These are phyloP conservation scores for Sporothrix globosa DNA, from an alignment of 2,329 filamentous ascomycete genomes.

Conservation along the genomic window DNA sequence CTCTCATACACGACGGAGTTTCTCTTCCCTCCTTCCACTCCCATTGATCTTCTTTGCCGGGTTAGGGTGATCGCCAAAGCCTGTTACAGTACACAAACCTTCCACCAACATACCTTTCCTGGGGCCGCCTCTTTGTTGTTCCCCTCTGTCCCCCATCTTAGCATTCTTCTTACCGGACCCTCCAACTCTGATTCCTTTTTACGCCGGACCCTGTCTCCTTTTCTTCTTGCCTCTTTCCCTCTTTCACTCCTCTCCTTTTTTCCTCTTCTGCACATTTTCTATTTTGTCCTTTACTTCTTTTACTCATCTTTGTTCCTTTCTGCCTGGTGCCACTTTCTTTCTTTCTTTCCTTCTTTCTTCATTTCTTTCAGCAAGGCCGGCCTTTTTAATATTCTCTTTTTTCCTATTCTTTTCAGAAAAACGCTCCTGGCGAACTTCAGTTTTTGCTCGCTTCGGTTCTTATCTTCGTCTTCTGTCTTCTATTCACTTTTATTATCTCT, in stretches of 20 bases:
- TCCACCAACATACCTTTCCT: constrained; percentile 5
- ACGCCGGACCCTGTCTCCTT: constrained; percentile 17
- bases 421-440: constrained; percentile 36
- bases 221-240: constrained; percentile 1
- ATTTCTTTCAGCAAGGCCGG: constrained; percentile 37
- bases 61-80: constrained; percentile 25
- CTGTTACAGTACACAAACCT: constrained; percentile 29
- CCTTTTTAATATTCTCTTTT: constrained; percentile 35
- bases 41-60: constrained; percentile 21
- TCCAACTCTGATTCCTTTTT: constrained; percentile 32
- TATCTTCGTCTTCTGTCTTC: neutral
- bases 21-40: neutral
- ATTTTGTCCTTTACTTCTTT: constrained; percentile 29
- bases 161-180: constrained; percentile 32
- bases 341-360: constrained; percentile 22
- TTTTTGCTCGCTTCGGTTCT: constrained; percentile 15
- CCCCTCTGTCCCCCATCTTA: constrained; percentile 10
- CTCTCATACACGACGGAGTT: neutral
- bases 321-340: constrained; percentile 30
- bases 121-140: constrained; percentile 16
- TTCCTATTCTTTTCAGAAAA: constrained; percentile 34
- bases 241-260: constrained; percentile 19
- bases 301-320: constrained; percentile 27
- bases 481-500: neutral
- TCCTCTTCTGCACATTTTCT: constrained; percentile 28